A percentile compares a stretch with the other conserved stretches of the same genome.
Evolutionary conservation across 2,329 filamentous ascomycete genomes (phyloP).

Genomic region (Paecilomyces fulvus): DNA sequence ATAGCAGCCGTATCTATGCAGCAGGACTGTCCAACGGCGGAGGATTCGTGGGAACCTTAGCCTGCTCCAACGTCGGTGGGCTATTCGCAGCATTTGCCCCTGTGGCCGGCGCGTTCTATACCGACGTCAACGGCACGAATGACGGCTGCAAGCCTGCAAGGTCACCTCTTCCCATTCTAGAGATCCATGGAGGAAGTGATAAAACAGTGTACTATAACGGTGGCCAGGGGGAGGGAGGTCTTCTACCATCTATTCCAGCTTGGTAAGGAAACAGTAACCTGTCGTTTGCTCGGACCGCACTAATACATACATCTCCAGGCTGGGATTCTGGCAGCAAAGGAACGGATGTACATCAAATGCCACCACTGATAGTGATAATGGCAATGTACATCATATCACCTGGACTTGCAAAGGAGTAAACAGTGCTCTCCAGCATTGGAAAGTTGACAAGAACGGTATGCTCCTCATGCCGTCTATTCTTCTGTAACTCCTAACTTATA

Average conservation of each 20-base stretch:
- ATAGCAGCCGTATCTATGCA: slow-evolving; percentile 38
- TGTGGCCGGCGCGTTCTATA: slow-evolving; percentile 41
- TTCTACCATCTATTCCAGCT: slow-evolving; percentile 37
- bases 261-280: slow-evolving; percentile 25
- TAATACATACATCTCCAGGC: slow-evolving; percentile 9
- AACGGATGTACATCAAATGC: slow-evolving; percentile 30
- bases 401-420: slow-evolving; percentile 34
- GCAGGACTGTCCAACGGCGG: slow-evolving; percentile 42
- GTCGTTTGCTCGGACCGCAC: neutral
- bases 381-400: slow-evolving; percentile 35
- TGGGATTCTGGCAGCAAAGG: slow-evolving; percentile 35
- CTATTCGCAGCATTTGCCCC: slow-evolving; percentile 41
- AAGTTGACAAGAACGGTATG: slow-evolving; percentile 36
- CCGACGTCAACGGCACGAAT: slow-evolving; percentile 21
- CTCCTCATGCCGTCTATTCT: neutral
- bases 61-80: slow-evolving; percentile 33
- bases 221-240: slow-evolving; percentile 34
- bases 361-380: slow-evolving; percentile 26
- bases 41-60: slow-evolving; percentile 41
- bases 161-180: slow-evolving; percentile 37
- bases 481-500: neutral
- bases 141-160: slow-evolving; percentile 27
- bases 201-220: slow-evolving; percentile 40
- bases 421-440: slow-evolving; percentile 38
- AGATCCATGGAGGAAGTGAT: slow-evolving; percentile 45